Evolutionary conservation across 1,284 basidiomycete genomes (phyloP), one percentile per base, ranked within the genome.

Genomic region (Flammula alnicola): DNA sequence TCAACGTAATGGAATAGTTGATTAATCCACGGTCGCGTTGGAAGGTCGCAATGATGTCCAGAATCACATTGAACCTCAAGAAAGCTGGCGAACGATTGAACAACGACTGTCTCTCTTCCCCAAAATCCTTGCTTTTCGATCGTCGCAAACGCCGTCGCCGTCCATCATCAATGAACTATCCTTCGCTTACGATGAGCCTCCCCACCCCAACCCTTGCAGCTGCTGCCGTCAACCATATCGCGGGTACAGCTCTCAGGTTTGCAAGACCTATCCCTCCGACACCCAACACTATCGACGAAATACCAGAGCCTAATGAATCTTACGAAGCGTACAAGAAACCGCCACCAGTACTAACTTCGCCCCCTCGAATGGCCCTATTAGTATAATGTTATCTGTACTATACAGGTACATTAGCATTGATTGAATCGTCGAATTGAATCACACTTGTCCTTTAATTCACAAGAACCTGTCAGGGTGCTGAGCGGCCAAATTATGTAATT

Each of bases 11-110:
- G 31, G 17, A 3, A 25, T 44, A 6, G 25, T 25, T 19, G 31
- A 35, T 45, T 11, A 8, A 36, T 20, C 7, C 23, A 25, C 23
- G 3, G 33, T 44, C 19, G 30, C 20, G 30, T 14, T 23, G 30
- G 14, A 53, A 75, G 69, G 76, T 78, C 6, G 71, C 77, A 3
- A 79, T 79, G 76, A 78, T 79, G 76, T 77, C 74, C 3, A 69
- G 78, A 37, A 79, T 81, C 41, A 79, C 77, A 0, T 65, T 81
- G 14, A 75, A 73, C 50, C 69, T 79, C 10, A 71, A 68, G 55
- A 68, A 65, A 55, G 62, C 62, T 26, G 61, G 59, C 9, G 41
- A 58, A 8, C 47, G 50, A 31, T 35, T 59, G 30, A 55, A 54
- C 25, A 52, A 49, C n/a, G 49, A 55, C 12, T 29, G 29, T 17